Base-by-base conservation (phyloP, 2,329 filamentous ascomycete genomes). In the Ilyonectria mors-panacis region DNA sequence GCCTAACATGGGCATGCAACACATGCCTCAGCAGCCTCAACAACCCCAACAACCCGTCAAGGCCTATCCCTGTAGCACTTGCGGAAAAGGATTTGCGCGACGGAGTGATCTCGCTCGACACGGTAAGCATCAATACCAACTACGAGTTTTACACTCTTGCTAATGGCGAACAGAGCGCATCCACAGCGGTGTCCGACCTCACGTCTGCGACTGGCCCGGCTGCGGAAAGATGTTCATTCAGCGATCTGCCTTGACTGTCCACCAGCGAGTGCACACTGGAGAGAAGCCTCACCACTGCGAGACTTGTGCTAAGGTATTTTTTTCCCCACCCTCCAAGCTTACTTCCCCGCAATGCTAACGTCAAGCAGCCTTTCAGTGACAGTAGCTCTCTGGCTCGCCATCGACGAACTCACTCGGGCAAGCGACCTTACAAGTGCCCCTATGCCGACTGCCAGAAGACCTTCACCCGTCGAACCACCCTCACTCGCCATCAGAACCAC, bases 251-350 rank as follows among this genome's bases (percentile, higher is more conserved):
- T 84, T 99, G 79, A 99, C 96, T 0, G 96, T 99, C 8, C 96
- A 98, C 81, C 92, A 93, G 78, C 93, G 96, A 74, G 95, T 98
- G 21, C 96, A 99, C 81, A 98, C 96, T 2, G 96, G 96, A 71
- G 96, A 98, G 84, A 99, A 99, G 83, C 96, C 96, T 57, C 96
- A 99, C 77, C 95, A 96, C 90, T 99, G 96, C 79, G 96, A 98
- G 82, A 91, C 93, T 70, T 98, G 96, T 80, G 94, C 94, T 80
- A 98, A 98, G 91, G 95, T 97, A 86, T 75, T 44, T 76, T 87
- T 74, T 44, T 15, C 8, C 13, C 39, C 10, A 12, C 23, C 6
- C 28, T 3, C 1, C 2, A 21, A 23, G 12, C 9, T 10, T 30
- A 7, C 21, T 7, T 15, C 17, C 26, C 13, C 33, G 10, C 44